Conservation (phyloP, 2,329 filamentous ascomycete genomes). For the Aureobasidium subglaciale region DNA sequence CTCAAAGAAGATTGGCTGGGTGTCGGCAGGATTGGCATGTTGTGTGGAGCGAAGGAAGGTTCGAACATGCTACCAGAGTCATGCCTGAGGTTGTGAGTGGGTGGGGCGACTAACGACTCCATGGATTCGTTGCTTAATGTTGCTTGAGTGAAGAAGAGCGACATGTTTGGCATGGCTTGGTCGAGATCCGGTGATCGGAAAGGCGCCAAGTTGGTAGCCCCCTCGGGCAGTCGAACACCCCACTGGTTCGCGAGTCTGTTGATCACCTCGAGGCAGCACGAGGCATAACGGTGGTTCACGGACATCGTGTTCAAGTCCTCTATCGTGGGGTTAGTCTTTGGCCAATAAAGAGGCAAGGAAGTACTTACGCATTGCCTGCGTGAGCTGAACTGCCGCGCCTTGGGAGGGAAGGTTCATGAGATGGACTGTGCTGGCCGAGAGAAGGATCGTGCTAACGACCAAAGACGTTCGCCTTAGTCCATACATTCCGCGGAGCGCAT, state of each 20-base stretch:
- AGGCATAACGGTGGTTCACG: slow-evolving; percentile 37
- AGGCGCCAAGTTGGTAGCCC: slow-evolving; percentile 16
- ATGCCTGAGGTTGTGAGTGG: background rate
- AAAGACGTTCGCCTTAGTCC: slow-evolving; percentile 35
- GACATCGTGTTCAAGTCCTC: slow-evolving; percentile 36
- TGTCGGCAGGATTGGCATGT: slow-evolving; percentile 4
- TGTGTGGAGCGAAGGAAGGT: slow-evolving; percentile 12
- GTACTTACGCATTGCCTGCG: slow-evolving; percentile 31
- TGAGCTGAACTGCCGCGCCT: slow-evolving; percentile 32
- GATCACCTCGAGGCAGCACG: slow-evolving; percentile 37
- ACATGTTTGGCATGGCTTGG: slow-evolving; percentile 8
- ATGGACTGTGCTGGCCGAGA: slow-evolving; percentile 39
- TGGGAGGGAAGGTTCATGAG: slow-evolving; percentile 37
- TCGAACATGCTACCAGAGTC: slow-evolving; percentile 14
- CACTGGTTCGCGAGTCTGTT: slow-evolving; percentile 36
- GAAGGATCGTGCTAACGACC: slow-evolving; percentile 33
- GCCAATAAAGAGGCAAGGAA: background rate
- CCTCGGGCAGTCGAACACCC: slow-evolving; percentile 37
- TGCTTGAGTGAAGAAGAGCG: slow-evolving; percentile 11
- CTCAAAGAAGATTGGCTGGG: background rate
- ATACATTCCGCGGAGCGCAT: slow-evolving; percentile 38
- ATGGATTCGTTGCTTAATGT: slow-evolving; percentile 13
- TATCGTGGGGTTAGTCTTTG: background rate
- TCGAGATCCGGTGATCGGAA: slow-evolving; percentile 2
- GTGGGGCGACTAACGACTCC: background rate